Conservation (phyloP, 768 basidiomycete species). For the Lactarius indigo region DNA sequence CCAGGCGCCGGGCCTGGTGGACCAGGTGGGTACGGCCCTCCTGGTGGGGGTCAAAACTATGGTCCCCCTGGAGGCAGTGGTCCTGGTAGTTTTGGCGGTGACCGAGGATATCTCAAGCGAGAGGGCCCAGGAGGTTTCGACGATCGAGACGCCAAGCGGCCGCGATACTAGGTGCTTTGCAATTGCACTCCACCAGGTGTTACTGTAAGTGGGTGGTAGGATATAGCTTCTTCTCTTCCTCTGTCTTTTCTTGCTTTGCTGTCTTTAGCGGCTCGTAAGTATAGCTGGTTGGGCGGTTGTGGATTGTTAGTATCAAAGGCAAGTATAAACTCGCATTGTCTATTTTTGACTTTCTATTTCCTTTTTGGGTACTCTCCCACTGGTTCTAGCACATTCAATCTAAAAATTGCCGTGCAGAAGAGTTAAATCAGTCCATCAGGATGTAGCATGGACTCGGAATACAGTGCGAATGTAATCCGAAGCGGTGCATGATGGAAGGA, state of each 20-base stretch:
- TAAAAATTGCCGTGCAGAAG: not conserved
- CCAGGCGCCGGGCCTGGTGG: conserved; percentile 42
- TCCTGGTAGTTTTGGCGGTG: conserved; percentile 39
- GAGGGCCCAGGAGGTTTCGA: conserved; percentile 67
- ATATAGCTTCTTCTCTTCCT: conserved; percentile 21
- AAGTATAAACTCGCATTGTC: conserved; percentile 21
- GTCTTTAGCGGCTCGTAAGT: conserved; percentile 19
- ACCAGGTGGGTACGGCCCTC: conserved; percentile 43
- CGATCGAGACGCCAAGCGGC: conserved; percentile 78
- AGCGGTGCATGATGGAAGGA: conserved; percentile 15
- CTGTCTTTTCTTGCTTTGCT: conserved; percentile 13
- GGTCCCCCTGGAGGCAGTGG: conserved; percentile 34
- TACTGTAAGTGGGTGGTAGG: conserved; percentile 22
- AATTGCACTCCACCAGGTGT: conserved; percentile 3
- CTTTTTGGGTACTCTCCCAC: not conserved
- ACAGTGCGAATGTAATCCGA: not conserved
- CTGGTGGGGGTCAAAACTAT: conserved; percentile 34
- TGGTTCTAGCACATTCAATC: not conserved
- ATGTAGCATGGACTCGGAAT: not conserved
- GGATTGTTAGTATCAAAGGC: conserved; percentile 16
- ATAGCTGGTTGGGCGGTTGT: conserved; percentile 11
- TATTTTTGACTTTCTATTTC: conserved; percentile 7
- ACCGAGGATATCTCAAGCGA: conserved; percentile 66
- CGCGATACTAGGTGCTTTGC: conserved; percentile 52
- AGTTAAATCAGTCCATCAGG: conserved; percentile 6